Evolutionary conservation across 805 yeast species (phyloP), one percentile per base, ranked within the genome.

Genomic region (Monosporozyma aerobia): DNA sequence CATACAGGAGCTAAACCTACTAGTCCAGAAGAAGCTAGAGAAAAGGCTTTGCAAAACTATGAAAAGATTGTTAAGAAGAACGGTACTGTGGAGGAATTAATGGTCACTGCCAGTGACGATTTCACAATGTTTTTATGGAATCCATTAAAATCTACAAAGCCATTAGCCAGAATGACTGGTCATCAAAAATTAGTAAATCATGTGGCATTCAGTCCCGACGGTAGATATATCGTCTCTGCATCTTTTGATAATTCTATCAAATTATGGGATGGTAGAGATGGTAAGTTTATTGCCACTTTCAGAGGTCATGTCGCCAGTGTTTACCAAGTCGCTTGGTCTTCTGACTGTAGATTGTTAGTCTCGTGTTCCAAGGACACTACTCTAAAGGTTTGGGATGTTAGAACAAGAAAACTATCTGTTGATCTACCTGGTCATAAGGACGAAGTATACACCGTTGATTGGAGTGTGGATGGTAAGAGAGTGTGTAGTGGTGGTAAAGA

Each of bases 401-500:
- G 87, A 62, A 87, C 96, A 3, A 77, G 85, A 57, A 92, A 92
- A 65, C 73, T 94, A 52, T 78, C 82, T 54, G 88, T 85, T 16
- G 99, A 94, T 69, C 77, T 94, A 54, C 99, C 99, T 0, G 99
- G 99, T 1, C 99, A 94, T 65, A 74, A 83, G 14, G 99, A 94
- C 64, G 99, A 94, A 70, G 96, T 94, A 0, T 94, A 81, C 66
- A 95, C 97, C 0, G 97, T 94, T 3, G 99, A 94, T 63, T 94
- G 99, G 99, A 87, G 97, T 73, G 81, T 85, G 52, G 99, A 94
- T 67, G 99, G 99, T 47, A 80, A 79, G 58, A 77, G 84, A 59
- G 98, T 94, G 11, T 95, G 92, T n/a, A 87, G 97, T 67, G 99
- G 98, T 22, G 98, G 99, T 50, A 90, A 90, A 65, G 99, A 94